Evolutionary conservation across 805 yeast genomes (phyloP).

Genomic region (Saturnispora zaruensis): DNA sequence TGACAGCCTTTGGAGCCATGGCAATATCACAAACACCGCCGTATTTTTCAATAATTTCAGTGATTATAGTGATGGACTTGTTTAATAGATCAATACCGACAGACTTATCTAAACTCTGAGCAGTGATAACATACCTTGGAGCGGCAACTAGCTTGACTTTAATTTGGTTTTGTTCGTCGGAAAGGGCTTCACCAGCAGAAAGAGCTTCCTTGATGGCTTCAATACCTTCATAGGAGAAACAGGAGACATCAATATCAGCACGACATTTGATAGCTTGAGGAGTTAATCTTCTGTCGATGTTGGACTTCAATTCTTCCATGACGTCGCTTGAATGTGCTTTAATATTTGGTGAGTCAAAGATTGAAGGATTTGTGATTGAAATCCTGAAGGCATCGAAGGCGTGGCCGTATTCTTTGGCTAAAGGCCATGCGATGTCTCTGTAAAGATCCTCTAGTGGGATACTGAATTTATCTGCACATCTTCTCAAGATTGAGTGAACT

Average conservation of each 20-base stretch:
- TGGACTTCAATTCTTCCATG: conserved; percentile 73
- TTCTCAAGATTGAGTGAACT: conserved; percentile 95
- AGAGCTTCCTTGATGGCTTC: conserved; percentile 92
- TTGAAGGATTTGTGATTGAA: conserved; percentile 84
- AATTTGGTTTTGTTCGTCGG: conserved; percentile 80
- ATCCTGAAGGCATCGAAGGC: conserved; percentile 96
- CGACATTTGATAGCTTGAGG: conserved; percentile 97
- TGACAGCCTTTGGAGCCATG: conserved; percentile 98
- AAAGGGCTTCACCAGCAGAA: conserved; percentile 72
- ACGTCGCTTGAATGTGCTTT: conserved; percentile 64
- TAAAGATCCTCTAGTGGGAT: conserved; percentile 79
- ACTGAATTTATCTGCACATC: conserved; percentile 95
- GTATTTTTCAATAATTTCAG: conserved; percentile 54
- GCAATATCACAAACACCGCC: conserved; percentile 89
- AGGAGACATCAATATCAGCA: conserved; percentile 97
- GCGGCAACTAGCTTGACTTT: conserved; percentile 96
- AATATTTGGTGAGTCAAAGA: conserved; percentile 60
- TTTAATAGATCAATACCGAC: conserved; percentile 76
- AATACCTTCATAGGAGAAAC: conserved; percentile 95
- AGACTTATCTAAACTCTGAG: conserved; percentile 86
- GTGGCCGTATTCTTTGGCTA: conserved; percentile 90
- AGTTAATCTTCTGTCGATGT: conserved; percentile 87
- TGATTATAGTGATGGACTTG: conserved; percentile 70
- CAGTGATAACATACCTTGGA: conserved; percentile 87
- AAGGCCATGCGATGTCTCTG: conserved; percentile 92